Percentiles rank a stretch among this genome's conserved stretches.
Conservation (phyloP, 2,329 filamentous ascomycete species). For the Fusarium sp. region DNA sequence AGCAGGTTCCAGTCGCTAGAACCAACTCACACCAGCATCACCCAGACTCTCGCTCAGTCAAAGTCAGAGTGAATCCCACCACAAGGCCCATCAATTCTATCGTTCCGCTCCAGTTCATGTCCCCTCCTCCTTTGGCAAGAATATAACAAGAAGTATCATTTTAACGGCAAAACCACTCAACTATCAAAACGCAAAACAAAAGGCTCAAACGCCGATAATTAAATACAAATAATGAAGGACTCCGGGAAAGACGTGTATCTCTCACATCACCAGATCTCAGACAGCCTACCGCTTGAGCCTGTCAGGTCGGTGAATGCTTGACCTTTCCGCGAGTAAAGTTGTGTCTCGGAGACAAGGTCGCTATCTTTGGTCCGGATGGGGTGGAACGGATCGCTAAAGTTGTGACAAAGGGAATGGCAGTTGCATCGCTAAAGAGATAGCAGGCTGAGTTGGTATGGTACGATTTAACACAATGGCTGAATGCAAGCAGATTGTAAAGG, state of each 20-base stretch:
- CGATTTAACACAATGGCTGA: slow-evolving; percentile 44
- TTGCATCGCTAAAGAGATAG: slow-evolving; percentile 42
- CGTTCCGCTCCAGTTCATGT: slow-evolving; percentile 8
- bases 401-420: slow-evolving; percentile 42
- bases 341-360: slow-evolving; percentile 28
- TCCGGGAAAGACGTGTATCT: slow-evolving; percentile 18
- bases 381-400: slow-evolving; percentile 32
- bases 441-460: slow-evolving; percentile 39
- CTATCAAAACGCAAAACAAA: slow-evolving; percentile 14
- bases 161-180: slow-evolving; percentile 7
- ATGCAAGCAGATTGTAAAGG: slow-evolving; percentile 40
- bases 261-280: slow-evolving; percentile 11
- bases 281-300: slow-evolving; percentile 25
- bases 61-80: slow-evolving; percentile 10
- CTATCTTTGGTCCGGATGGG: slow-evolving; percentile 19
- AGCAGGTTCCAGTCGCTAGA: slow-evolving; percentile 13
- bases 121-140: slow-evolving; percentile 10
- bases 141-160: slow-evolving; percentile 21
- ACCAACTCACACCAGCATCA: background rate
- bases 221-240: slow-evolving; percentile 40
- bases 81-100: slow-evolving; percentile 20
- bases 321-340: slow-evolving; percentile 11
- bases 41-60: slow-evolving; percentile 7
- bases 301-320: slow-evolving; percentile 30
- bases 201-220: slow-evolving; percentile 39